These are phyloP conservation scores for Trichosporon coremiiforme DNA, from an alignment of 1,284 basidiomycete species.

Conservation along the genomic window DNA sequence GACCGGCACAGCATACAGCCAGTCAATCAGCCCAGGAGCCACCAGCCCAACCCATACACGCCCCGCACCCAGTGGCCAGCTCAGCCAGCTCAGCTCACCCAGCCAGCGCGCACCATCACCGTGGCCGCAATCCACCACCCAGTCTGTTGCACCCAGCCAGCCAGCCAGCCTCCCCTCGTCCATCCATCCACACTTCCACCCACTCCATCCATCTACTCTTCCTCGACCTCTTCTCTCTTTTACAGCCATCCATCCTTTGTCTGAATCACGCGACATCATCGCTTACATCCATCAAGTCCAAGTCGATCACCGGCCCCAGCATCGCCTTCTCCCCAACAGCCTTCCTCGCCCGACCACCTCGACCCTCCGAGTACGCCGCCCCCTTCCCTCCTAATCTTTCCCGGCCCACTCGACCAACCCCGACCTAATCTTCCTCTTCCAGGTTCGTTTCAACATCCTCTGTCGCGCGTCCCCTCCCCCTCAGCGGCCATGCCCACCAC, in stretches of 20 bases:
- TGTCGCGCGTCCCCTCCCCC: neutral
- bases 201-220: constrained; percentile 15
- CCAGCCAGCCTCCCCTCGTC: neutral
- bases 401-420: constrained; percentile 10
- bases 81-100: neutral
- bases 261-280: constrained; percentile 9
- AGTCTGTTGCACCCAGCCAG: neutral
- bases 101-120: constrained; percentile 3
- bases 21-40: too few species aligned
- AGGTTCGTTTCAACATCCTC: constrained; percentile 7
- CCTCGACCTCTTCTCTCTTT: constrained; percentile 11
- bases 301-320: neutral
- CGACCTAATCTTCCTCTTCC: constrained; percentile 17
- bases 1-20: too few species aligned
- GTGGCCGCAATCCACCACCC: too few species aligned
- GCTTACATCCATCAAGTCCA: constrained; percentile 8
- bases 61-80: neutral
- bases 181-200: constrained; percentile 6
- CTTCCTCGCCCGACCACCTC: neutral
- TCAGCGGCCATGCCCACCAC: neutral
- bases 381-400: neutral
- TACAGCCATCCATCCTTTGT: constrained; percentile 17
- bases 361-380: constrained; percentile 8
- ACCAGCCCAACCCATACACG: constrained; percentile 8
- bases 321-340: neutral